phyloP scores from a whole-genome alignment of 768 basidiomycete species.

The Tylopilus subfusipes region DNA sequence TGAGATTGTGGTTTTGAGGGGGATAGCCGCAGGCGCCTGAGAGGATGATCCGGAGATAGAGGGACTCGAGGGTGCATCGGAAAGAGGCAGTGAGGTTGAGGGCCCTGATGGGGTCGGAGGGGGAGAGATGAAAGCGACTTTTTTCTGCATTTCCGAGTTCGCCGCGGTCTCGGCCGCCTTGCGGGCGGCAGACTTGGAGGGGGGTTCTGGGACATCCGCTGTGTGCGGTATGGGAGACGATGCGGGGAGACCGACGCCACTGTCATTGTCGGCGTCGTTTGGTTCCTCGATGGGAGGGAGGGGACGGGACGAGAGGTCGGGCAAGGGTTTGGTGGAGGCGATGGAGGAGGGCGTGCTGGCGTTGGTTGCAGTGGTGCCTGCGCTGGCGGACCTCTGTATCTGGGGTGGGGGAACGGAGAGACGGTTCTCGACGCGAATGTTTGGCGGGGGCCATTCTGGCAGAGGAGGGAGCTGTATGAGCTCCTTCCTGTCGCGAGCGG shows the following conservation, averaged over 20 bases:
- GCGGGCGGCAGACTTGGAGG: slow-evolving; percentile 33
- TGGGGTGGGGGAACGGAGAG: slow-evolving; percentile 18
- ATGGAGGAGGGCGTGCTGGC: slow-evolving; percentile 43
- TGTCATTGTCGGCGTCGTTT: slow-evolving; percentile 32
- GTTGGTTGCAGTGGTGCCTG: slow-evolving; percentile 33
- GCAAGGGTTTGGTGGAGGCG: slow-evolving; percentile 65
- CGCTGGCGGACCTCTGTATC: slow-evolving; percentile 28
- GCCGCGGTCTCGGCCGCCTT: slow-evolving; percentile 36
- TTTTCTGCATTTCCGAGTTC: slow-evolving; percentile 61
- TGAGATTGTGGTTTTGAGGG: slow-evolving; percentile 64
- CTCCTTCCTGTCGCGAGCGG: slow-evolving; percentile 52
- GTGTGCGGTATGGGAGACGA: slow-evolving; percentile 29
- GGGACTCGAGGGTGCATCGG: slow-evolving; percentile 41
- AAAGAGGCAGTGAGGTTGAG: slow-evolving; percentile 46
- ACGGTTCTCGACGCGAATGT: slow-evolving; percentile 23
- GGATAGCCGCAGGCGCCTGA: slow-evolving; percentile 29
- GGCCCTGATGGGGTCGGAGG: slow-evolving; percentile 62
- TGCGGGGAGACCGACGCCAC: slow-evolving; percentile 36
- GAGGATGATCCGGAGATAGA: slow-evolving; percentile 29
- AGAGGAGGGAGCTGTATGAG: slow-evolving; percentile 57
- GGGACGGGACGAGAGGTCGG: slow-evolving; percentile 54
- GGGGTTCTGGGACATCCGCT: slow-evolving; percentile 20
- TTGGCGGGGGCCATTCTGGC: slow-evolving; percentile 61
- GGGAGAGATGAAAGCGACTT: slow-evolving; percentile 84
- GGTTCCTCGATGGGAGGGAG: slow-evolving; percentile 48